Percentiles rank a stretch among this genome's conserved stretches.
phyloP scores from a whole-genome alignment of 805 yeast genomes.

The Sungouiozyma ichnusensis region DNA sequence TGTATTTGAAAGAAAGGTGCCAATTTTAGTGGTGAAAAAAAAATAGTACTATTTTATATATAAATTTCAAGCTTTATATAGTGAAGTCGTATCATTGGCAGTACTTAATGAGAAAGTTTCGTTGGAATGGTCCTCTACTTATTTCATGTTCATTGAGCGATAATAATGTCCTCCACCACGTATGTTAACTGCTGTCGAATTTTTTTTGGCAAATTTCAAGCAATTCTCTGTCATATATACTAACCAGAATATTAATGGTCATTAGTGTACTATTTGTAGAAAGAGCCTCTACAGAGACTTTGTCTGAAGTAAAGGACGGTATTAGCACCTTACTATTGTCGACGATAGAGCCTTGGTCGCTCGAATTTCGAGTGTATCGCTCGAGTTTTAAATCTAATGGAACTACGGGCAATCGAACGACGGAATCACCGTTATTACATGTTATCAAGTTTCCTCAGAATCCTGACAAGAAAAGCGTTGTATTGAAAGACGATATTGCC shows the following conservation, averaged over 20 bases:
- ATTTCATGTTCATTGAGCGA: too few species aligned
- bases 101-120: too few species aligned
- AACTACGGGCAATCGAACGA: background rate
- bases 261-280: conserved; percentile 25
- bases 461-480: conserved; percentile 15
- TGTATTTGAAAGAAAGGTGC: too few species aligned
- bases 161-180: conserved; percentile 10
- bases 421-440: conserved; percentile 20
- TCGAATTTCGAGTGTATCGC: conserved; percentile 25
- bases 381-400: conserved; percentile 12
- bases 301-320: conserved; percentile 23
- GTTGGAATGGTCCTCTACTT: too few species aligned
- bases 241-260: background rate
- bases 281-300: conserved; percentile 24
- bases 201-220: too few species aligned
- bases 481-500: conserved; percentile 19
- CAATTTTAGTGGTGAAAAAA: too few species aligned
- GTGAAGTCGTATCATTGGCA: too few species aligned
- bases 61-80: too few species aligned
- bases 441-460: conserved; percentile 20
- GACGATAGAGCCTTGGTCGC: conserved; percentile 22
- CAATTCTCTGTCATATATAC: too few species aligned
- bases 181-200: conserved; percentile 7
- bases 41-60: too few species aligned
- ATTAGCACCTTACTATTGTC: conserved; percentile 17